phyloP scores from a whole-genome alignment of 2,329 filamentous ascomycete genomes.

The Monosporascus ibericus region DNA sequence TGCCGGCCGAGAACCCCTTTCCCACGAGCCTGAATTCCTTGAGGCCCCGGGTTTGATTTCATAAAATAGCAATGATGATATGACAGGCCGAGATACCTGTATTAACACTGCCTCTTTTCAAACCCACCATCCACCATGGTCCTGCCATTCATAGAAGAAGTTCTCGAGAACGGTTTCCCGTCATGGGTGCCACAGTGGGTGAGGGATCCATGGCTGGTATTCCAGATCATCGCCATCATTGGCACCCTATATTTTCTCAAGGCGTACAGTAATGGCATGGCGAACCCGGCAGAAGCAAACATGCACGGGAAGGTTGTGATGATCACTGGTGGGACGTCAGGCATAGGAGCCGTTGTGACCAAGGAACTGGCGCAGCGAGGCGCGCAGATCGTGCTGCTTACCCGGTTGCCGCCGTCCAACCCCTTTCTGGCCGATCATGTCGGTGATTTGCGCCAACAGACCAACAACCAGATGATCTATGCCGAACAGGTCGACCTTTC shows the following conservation, averaged over 20 bases:
- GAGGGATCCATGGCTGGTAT: conserved; percentile 33
- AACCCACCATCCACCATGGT: conserved; percentile 35
- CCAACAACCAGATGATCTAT: conserved; percentile 83
- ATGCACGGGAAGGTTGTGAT: conserved; percentile 94
- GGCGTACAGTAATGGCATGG: conserved; percentile 68
- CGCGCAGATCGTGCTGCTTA: conserved; percentile 86
- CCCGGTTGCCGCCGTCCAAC: conserved; percentile 73
- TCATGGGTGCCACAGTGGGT: conserved; percentile 37
- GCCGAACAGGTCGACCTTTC: conserved; percentile 90
- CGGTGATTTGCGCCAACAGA: conserved; percentile 71
- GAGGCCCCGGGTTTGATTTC: not conserved
- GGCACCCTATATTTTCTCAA: conserved; percentile 49
- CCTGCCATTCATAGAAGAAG: conserved; percentile 42
- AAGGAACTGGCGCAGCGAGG: conserved; percentile 71
- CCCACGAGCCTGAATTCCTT: not conserved
- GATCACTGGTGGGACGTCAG: conserved; percentile 90
- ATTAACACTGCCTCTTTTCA: not conserved
- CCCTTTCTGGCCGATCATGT: conserved; percentile 90
- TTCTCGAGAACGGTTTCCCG: conserved; percentile 44
- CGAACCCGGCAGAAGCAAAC: conserved; percentile 68
- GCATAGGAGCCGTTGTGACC: conserved; percentile 75
- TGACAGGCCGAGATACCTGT: not conserved
- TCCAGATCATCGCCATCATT: conserved; percentile 32
- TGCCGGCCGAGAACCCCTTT: not conserved
- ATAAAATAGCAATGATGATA: not conserved